These are phyloP conservation scores for Carex cristatella DNA, from an alignment of 176 grass and related monocot species.

Conservation along the genomic window DNA sequence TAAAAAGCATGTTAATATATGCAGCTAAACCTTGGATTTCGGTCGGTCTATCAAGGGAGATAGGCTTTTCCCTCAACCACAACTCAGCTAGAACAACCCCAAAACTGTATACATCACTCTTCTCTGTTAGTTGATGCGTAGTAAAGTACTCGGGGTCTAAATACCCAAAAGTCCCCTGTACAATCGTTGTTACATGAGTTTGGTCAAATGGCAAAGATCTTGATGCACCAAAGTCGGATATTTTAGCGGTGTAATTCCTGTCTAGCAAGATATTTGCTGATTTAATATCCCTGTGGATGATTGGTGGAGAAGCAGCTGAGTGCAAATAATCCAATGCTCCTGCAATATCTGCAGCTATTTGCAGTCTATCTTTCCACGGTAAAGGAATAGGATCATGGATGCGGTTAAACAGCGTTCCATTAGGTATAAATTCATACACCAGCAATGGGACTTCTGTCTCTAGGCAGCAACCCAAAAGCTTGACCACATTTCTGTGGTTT, in stretches of 20 bases:
- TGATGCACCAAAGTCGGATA: conserved; percentile 30
- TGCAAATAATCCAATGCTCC: background rate
- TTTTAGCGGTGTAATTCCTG: background rate
- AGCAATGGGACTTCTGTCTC: conserved; percentile 6
- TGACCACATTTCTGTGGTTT: conserved; percentile 22
- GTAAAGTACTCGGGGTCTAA: conserved; percentile 34
- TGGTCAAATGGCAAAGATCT: background rate
- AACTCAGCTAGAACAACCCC: conserved; percentile 23
- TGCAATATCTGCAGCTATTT: conserved; percentile 8
- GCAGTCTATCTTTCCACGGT: conserved; percentile 9
- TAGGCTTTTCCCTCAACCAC: background rate
- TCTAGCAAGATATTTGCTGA: conserved; percentile 19
- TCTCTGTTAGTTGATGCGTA: conserved; percentile 22
- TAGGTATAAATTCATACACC: conserved; percentile 24
- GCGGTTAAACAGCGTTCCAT: conserved; percentile 7
- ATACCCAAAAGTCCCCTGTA: conserved; percentile 29
- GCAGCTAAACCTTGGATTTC: background rate
- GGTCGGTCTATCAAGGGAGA: background rate
- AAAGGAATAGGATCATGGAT: background rate
- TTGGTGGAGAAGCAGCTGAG: background rate
- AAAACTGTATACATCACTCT: conserved; percentile 36
- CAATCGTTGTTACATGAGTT: background rate
- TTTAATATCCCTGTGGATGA: conserved; percentile 20
- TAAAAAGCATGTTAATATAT: background rate
- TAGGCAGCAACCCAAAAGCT: background rate